These are phyloP conservation scores for Globisporangium splendens DNA, from an alignment of 352 stramenopile species.

Conservation along the genomic window DNA sequence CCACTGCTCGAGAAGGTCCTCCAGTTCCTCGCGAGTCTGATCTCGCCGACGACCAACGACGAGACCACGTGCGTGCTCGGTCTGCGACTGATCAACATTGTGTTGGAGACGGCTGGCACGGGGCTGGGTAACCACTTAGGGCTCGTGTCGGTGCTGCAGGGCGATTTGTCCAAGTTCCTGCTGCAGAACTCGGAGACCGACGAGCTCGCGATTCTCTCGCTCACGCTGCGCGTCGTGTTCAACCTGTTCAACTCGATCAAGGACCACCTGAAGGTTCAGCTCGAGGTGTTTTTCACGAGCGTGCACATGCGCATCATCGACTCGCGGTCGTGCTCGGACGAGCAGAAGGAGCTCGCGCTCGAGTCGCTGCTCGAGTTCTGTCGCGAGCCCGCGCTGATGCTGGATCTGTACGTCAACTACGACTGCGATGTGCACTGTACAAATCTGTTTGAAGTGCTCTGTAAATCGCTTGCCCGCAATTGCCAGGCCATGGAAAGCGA, in stretches of 20 bases:
- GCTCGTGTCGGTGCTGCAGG: slow-evolving; percentile 88
- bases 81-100: slow-evolving; percentile 96
- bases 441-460: slow-evolving; percentile 98
- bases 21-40: slow-evolving; percentile 90
- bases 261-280: slow-evolving; percentile 97
- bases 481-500: slow-evolving; percentile 68
- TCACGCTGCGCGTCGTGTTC: slow-evolving; percentile 97
- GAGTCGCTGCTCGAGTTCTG: slow-evolving; percentile 98
- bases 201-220: slow-evolving; percentile 89
- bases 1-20: slow-evolving; percentile 92
- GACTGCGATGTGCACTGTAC: slow-evolving; percentile 98
- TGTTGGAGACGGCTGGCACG: slow-evolving; percentile 92
- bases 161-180: slow-evolving; percentile 96
- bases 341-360: slow-evolving; percentile 84
- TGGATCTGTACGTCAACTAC: slow-evolving; percentile 99
- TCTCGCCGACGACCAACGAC: slow-evolving; percentile 90
- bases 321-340: slow-evolving; percentile 72
- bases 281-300: slow-evolving; percentile 98
- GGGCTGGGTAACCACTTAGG: slow-evolving; percentile 69
- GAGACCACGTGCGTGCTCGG: slow-evolving; percentile 89
- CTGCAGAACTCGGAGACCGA: slow-evolving; percentile 95
- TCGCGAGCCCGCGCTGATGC: slow-evolving; percentile 95
- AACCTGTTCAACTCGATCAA: slow-evolving; percentile 99
- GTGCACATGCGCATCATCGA: slow-evolving; percentile 95
- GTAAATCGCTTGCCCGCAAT: slow-evolving; percentile 89